These are phyloP conservation scores for Malus asiatica DNA, from an alignment of 306 rosid genomes.

Conservation along the genomic window DNA sequence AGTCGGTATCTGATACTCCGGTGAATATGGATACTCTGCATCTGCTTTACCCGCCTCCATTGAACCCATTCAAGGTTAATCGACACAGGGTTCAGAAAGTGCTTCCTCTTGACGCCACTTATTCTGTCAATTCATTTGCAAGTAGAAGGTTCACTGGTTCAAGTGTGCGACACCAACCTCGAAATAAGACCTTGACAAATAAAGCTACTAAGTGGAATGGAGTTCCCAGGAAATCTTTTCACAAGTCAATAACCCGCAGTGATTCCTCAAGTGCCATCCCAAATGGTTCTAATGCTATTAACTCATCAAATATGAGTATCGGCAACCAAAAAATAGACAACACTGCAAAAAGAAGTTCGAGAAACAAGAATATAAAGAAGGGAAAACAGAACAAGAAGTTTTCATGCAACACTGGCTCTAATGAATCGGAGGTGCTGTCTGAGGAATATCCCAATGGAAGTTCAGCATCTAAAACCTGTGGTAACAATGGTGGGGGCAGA, in stretches of 20 bases:
- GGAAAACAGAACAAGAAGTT: constrained; percentile 44
- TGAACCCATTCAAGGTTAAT: constrained; percentile 35
- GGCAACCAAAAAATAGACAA: constrained; percentile 27
- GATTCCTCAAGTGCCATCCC: constrained; percentile 28
- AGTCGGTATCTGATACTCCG: constrained; percentile 21
- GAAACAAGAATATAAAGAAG: constrained; percentile 49
- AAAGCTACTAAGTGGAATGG: constrained; percentile 48
- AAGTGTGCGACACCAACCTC: constrained; percentile 40
- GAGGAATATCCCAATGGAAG: constrained; percentile 34
- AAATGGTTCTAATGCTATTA: constrained; percentile 25
- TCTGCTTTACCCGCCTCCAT: constrained; percentile 45
- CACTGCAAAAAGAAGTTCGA: constrained; percentile 41
- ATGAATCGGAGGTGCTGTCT: constrained; percentile 37
- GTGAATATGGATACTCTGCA: constrained; percentile 49
- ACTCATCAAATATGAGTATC: constrained; percentile 23
- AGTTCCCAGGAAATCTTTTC: constrained; percentile 35
- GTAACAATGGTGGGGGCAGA: constrained; percentile 30
- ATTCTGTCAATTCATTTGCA: constrained; percentile 31
- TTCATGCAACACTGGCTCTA: constrained; percentile 30
- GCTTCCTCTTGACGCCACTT: constrained; percentile 27
- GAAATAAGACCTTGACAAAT: constrained; percentile 40
- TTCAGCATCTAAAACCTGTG: constrained; percentile 41
- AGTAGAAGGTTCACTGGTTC: constrained; percentile 34
- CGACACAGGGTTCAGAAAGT: constrained; percentile 33
- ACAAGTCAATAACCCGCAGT: constrained; percentile 21